Evolutionary conservation across 1,284 basidiomycete species (phyloP).

Genomic region (Leccinum subrobustum): DNA sequence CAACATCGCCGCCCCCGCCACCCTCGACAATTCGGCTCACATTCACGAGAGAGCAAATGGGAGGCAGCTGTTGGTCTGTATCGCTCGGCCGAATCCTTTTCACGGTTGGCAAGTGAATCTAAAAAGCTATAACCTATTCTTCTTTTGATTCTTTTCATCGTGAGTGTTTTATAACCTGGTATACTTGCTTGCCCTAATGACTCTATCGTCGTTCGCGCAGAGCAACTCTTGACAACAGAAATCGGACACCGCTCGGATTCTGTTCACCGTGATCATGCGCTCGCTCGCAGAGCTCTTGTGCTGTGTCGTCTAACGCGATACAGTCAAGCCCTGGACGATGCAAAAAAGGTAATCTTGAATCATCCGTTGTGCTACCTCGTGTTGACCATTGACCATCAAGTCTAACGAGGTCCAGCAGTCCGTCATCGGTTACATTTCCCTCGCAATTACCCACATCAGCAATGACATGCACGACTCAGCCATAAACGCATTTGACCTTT

Average conservation of each 20-base stretch:
- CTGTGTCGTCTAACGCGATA: not conserved
- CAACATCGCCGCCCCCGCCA: no score
- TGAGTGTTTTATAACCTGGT: not conserved
- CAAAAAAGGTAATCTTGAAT: not conserved
- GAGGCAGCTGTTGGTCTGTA: not conserved
- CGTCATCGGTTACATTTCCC: slow-evolving; percentile 2
- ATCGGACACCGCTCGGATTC: not conserved
- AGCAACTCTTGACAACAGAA: slow-evolving; percentile 4
- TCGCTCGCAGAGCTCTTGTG: slow-evolving; percentile 1
- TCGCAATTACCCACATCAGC: not conserved
- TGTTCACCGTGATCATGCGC: not conserved
- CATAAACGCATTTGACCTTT: not conserved
- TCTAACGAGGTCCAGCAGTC: slow-evolving; percentile 2
- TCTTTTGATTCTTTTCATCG: not conserved
- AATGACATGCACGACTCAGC: not conserved
- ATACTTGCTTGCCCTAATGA: no score
- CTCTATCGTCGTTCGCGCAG: not conserved
- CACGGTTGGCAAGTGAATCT: not conserved
- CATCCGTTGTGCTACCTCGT: not conserved
- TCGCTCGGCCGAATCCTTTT: no score
- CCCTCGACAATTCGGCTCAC: not conserved
- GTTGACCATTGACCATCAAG: not conserved
- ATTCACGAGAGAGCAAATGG: not conserved
- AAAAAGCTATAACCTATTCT: not conserved
- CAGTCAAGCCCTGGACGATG: not conserved